These are phyloP conservation scores for Ophiostoma triangulosporum DNA, from an alignment of 2,329 filamentous ascomycete genomes.

Conservation along the genomic window DNA sequence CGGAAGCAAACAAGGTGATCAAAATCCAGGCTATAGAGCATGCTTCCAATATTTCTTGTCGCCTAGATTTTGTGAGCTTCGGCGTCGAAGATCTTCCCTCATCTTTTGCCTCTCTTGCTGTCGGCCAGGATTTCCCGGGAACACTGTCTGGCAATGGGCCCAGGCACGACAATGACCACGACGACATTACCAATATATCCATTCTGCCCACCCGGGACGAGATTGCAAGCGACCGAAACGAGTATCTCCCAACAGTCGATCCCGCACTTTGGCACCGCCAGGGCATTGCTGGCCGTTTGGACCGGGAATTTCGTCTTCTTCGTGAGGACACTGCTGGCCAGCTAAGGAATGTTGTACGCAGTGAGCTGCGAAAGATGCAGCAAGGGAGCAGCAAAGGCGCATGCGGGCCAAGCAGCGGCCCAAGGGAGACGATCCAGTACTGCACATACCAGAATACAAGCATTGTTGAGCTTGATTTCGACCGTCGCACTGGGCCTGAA, in stretches of 20 bases:
- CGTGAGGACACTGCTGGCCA: constrained; percentile 42
- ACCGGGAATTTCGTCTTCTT: constrained; percentile 41
- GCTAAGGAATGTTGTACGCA: constrained; percentile 33
- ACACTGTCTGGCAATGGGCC: constrained; percentile 5
- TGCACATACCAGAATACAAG: constrained; percentile 24
- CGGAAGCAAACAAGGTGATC: not conserved
- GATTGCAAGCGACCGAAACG: constrained; percentile 21
- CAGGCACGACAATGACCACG: constrained; percentile 33
- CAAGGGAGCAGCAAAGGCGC: not conserved
- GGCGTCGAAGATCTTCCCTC: not conserved
- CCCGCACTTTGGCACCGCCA: constrained; percentile 25
- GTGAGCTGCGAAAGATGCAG: constrained; percentile 24
- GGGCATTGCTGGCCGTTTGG: constrained; percentile 34
- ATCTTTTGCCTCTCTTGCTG: not conserved
- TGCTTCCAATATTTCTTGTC: not conserved
- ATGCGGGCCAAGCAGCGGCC: no score
- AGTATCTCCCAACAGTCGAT: constrained; percentile 29
- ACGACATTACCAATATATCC: constrained; percentile 26
- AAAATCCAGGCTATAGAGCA: constrained; percentile 3
- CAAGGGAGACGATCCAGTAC: constrained; percentile 20
- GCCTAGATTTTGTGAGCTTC: not conserved
- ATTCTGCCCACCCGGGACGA: constrained; percentile 32
- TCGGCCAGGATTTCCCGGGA: constrained; percentile 6
- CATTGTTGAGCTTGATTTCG: constrained; percentile 22
- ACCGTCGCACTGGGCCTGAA: constrained; percentile 27